Conservation (phyloP, 1,139 yeast species). For the Wickerhamiella pararugosa region DNA sequence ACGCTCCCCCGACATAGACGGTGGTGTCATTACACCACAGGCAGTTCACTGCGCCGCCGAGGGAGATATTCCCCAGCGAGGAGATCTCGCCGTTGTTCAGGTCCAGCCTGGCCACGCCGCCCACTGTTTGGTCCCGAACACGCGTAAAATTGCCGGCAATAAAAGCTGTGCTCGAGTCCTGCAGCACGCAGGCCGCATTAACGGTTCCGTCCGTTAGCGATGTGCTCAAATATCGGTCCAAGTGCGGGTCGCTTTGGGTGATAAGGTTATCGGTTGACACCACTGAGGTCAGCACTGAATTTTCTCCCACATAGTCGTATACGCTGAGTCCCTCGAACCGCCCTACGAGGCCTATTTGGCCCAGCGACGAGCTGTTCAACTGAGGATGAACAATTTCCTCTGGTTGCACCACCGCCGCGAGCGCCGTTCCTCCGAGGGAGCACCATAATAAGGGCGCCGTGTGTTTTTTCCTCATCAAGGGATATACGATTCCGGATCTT, state of each 20-base stretch:
- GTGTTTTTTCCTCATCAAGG: no score
- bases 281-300: slow-evolving; percentile 4
- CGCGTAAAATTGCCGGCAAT: slow-evolving; percentile 31
- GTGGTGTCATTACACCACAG: slow-evolving; percentile 35
- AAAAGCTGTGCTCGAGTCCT: slow-evolving; percentile 26
- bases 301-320: slow-evolving; percentile 6
- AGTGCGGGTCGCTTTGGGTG: slow-evolving; percentile 14
- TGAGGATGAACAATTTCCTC: slow-evolving; percentile 3
- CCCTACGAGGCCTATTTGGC: slow-evolving; percentile 7
- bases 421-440: no score
- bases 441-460: no score
- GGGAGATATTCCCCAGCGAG: slow-evolving; percentile 28
- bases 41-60: slow-evolving; percentile 39
- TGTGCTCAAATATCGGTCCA: slow-evolving; percentile 13
- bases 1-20: slow-evolving; percentile 71
- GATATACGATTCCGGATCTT: no score
- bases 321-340: slow-evolving; percentile 3
- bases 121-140: slow-evolving; percentile 15
- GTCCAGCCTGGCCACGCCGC: slow-evolving; percentile 44
- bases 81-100: slow-evolving; percentile 31
- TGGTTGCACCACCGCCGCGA: neutral
- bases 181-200: slow-evolving; percentile 22
- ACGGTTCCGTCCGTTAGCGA: slow-evolving; percentile 22
- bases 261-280: slow-evolving; percentile 11
- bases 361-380: slow-evolving; percentile 2